Percentiles rank a stretch among this genome's conserved stretches.
These are phyloP conservation scores for Penicillium herquei DNA, from an alignment of 495 filamentous ascomycete genomes.

Conservation along the genomic window DNA sequence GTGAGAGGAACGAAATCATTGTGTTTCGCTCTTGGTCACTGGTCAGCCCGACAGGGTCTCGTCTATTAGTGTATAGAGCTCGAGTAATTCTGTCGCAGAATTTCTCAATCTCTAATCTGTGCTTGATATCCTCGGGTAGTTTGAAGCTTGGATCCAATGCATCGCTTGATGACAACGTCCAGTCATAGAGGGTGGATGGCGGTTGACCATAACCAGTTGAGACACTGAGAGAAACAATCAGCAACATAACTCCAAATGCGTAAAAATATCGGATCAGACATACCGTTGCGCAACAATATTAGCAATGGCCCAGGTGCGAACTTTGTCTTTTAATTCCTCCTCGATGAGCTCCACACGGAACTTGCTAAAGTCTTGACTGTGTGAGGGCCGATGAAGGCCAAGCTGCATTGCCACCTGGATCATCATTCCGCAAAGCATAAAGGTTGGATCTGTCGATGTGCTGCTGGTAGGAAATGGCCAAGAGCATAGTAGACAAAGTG, in stretches of 20 bases:
- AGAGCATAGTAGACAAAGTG: constrained; percentile 81
- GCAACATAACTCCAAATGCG: not conserved
- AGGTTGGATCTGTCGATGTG: constrained; percentile 82
- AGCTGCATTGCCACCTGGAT: constrained; percentile 90
- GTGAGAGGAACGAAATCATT: constrained; percentile 56
- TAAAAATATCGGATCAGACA: not conserved
- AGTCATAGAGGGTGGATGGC: constrained; percentile 84
- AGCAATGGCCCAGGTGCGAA: constrained; percentile 87
- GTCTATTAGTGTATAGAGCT: constrained; percentile 76
- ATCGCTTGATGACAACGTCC: constrained; percentile 67
- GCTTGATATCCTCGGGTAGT: constrained; percentile 63
- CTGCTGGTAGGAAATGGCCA: constrained; percentile 90
- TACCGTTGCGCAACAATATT: constrained; percentile 88
- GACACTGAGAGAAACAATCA: constrained; percentile 47
- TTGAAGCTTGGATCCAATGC: constrained; percentile 63
- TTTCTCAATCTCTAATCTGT: constrained; percentile 72
- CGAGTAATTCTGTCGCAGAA: constrained; percentile 86
- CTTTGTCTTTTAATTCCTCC: constrained; percentile 80
- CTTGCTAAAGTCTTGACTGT: constrained; percentile 86
- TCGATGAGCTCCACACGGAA: constrained; percentile 79
- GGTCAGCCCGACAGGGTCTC: constrained; percentile 70
- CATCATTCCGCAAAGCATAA: constrained; percentile 88
- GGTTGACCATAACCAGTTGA: constrained; percentile 91
- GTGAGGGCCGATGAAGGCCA: constrained; percentile 83
- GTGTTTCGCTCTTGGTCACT: constrained; percentile 68